Base-by-base conservation (phyloP, 108 stramenopile species). In the Cyclotella sp. region DNA sequence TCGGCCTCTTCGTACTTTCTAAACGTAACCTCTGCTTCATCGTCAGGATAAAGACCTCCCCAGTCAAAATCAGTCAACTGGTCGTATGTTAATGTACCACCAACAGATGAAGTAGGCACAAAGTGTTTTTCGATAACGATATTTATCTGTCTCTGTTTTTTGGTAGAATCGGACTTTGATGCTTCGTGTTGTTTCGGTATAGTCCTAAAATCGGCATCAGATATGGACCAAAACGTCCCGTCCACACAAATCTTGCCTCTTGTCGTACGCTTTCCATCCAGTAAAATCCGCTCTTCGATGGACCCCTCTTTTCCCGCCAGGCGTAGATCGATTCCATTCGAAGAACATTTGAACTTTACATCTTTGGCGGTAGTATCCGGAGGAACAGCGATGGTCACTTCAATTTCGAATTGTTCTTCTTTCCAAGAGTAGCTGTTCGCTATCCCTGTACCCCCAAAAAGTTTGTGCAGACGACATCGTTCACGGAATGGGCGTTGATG, bases 391-490 rank as follows among this genome's bases (percentile, higher is more conserved):
- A 95, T 82, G 26, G 61, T 87, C 13, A 95, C 63, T 70, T 95
- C 94, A 21, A 95, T 82, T 76, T 95, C 94, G 81, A 90, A 88
- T 34, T 88, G 86, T 70, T 92, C 91, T 73, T 95, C 94, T 46
- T 70, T 77, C 94, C 94, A 95, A 19, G 76, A 70, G 46, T 95
- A 95, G 27, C 73, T 79, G 41, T 73, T 76, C 41, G 91, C 89
- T 39, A 89, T 77, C 12, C 94, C 94, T 18, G 39, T 55, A 15
- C 91, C 91, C 63, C 75, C 83, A 22, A 40, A 73, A 0, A 89
- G 67, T 14, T 63, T 27, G 6, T 34, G 34, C 6, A 34, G 34
- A 34, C 2, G 34, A 2, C 34, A 2, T 34, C 34, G 34, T 6
- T 34, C 34, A 34, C 6, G 34, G 34, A 34, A 34, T 34, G 34